Conservation (phyloP, 2,329 filamentous ascomycete species). For the Chaetomiaceae sp. region DNA sequence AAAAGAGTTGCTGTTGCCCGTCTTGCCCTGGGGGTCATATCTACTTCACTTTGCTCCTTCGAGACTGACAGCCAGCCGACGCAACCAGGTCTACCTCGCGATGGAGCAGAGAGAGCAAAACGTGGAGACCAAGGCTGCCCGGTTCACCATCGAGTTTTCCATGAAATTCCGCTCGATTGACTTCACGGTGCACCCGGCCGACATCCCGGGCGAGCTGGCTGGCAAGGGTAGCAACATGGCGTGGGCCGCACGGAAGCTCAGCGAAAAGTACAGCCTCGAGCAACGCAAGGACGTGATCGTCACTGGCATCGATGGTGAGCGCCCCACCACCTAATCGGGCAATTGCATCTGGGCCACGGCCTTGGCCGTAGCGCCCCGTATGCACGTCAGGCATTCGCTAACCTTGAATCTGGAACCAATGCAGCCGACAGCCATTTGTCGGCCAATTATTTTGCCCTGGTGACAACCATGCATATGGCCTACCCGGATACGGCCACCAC, state of each 20-base stretch:
- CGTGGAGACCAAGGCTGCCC: slow-evolving; percentile 54
- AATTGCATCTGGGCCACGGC: neutral
- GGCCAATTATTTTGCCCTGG: slow-evolving; percentile 59
- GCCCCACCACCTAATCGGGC: neutral
- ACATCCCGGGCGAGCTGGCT: slow-evolving; percentile 61
- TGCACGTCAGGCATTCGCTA: slow-evolving; percentile 26
- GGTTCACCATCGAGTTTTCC: slow-evolving; percentile 55
- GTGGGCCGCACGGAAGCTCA: slow-evolving; percentile 63
- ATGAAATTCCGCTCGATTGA: slow-evolving; percentile 61
- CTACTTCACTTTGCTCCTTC: slow-evolving; percentile 1
- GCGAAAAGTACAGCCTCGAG: slow-evolving; percentile 50
- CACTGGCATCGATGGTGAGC: slow-evolving; percentile 67
- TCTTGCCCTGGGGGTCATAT: neutral
- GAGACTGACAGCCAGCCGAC: slow-evolving; percentile 13
- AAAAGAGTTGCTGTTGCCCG: no score
- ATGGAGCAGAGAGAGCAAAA: slow-evolving; percentile 65
- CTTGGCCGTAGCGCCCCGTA: slow-evolving; percentile 1
- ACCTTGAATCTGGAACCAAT: slow-evolving; percentile 20
- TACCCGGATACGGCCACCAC: slow-evolving; percentile 54
- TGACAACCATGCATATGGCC: slow-evolving; percentile 56
- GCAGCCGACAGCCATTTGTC: slow-evolving; percentile 66
- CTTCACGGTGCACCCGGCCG: slow-evolving; percentile 60
- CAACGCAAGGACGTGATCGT: slow-evolving; percentile 57
- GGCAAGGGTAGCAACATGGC: slow-evolving; percentile 70
- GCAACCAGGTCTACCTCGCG: slow-evolving; percentile 58